These are phyloP conservation scores for Solanum etuberosum DNA, from an alignment of 257 asterid species.

Conservation along the genomic window DNA sequence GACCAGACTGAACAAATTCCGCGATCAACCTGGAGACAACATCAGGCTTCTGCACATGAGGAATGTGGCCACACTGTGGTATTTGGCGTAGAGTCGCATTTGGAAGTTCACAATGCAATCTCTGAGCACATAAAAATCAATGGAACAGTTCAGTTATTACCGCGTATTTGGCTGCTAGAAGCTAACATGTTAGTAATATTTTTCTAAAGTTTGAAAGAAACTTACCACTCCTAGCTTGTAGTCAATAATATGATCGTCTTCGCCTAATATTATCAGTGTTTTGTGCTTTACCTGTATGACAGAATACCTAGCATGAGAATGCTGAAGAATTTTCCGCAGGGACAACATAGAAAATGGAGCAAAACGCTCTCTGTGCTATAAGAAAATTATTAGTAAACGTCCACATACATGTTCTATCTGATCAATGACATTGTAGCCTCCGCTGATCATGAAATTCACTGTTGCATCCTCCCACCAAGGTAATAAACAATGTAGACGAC, in stretches of 20 bases:
- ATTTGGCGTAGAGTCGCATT: conserved; percentile 65
- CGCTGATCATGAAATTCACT: conserved; percentile 81
- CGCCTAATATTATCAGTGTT: conserved; percentile 80
- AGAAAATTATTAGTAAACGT: not conserved
- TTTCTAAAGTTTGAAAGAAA: not conserved
- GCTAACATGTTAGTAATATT: not conserved
- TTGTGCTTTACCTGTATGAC: conserved; percentile 66
- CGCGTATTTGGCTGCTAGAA: not conserved
- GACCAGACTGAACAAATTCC: conserved; percentile 42
- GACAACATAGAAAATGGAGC: not conserved
- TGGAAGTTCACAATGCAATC: conserved; percentile 68
- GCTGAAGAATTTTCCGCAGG: not conserved
- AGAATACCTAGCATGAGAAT: not conserved
- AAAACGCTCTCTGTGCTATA: not conserved
- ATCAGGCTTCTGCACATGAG: conserved; percentile 82
- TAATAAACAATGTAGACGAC: conserved; percentile 70
- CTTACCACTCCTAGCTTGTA: conserved; percentile 69
- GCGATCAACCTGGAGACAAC: conserved; percentile 51
- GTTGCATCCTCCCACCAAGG: conserved; percentile 97
- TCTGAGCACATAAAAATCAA: conserved; percentile 23
- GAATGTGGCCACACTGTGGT: conserved; percentile 83
- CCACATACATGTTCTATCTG: conserved; percentile 42
- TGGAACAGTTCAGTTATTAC: not conserved
- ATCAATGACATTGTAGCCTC: conserved; percentile 65
- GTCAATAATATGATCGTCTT: conserved; percentile 77